A percentile compares a stretch with the other conserved stretches of the same genome.
These are phyloP conservation scores for Aspergillus hancockii DNA, from an alignment of 495 filamentous ascomycete genomes.

Conservation along the genomic window DNA sequence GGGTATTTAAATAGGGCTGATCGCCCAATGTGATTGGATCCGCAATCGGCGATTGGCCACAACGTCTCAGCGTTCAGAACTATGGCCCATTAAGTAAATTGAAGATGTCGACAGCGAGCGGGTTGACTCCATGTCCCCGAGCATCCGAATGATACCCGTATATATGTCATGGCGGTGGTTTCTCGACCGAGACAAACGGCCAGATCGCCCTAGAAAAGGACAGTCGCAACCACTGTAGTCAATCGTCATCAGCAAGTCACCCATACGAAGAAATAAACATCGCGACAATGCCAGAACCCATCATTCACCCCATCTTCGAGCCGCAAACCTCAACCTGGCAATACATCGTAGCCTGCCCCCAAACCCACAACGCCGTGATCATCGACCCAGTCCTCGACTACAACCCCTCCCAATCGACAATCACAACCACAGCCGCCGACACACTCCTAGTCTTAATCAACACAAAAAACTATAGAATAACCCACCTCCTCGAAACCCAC, in stretches of 20 bases:
- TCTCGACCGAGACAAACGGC: no score
- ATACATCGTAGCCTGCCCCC: slow-evolving; percentile 57
- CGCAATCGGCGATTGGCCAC: not conserved
- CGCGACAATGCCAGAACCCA: slow-evolving; percentile 22
- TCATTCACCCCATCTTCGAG: slow-evolving; percentile 47
- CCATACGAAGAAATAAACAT: not conserved
- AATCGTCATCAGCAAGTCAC: no score
- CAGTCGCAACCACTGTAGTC: no score
- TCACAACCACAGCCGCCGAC: slow-evolving; percentile 54
- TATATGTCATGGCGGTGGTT: no score
- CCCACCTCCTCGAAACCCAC: slow-evolving; percentile 58
- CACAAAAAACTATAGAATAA: slow-evolving; percentile 47
- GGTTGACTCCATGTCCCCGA: no score
- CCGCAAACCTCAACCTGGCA: slow-evolving; percentile 57
- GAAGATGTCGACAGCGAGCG: no score
- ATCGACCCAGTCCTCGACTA: slow-evolving; percentile 64
- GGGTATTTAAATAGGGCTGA: not conserved
- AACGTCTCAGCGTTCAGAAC: not conserved
- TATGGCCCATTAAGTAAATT: not conserved
- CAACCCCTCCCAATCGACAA: slow-evolving; percentile 43
- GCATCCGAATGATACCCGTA: no score
- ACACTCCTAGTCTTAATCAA: slow-evolving; percentile 40
- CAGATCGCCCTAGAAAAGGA: no score
- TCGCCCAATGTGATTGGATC: not conserved
- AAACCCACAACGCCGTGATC: slow-evolving; percentile 47